Base-by-base conservation (phyloP, 768 basidiomycete genomes). In the Dioszegia hungarica region DNA sequence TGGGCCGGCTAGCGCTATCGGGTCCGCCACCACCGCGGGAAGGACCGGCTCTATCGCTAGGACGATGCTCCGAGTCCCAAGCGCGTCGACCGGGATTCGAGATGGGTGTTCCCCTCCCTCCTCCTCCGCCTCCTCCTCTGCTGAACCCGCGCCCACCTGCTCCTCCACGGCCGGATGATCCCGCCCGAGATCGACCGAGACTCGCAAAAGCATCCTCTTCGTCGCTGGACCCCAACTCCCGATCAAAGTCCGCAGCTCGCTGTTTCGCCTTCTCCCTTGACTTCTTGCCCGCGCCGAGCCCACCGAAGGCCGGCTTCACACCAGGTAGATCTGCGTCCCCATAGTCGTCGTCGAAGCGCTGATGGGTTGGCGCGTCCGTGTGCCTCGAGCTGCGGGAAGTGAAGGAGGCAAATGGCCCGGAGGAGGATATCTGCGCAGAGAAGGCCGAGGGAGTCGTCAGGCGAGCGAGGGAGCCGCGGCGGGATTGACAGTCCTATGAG, bases 361-460 rank as follows among this genome's bases (percentile, higher is more conserved):
- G 49, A 20, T 51, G 49, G 4, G 47, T 49, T 6, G 41, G 14
- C 10, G 37, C 17, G 20, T 24, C 33, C 25, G 40, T 3, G 27
- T 17, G 6, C 12, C 24, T 12, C 28, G 24, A 1, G 9, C 10
- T 52, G 57, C 40, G 60, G 50, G 1, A 33, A 43, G 41, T 58
- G 46, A 10, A 24, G 41, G n/a, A 31, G 33, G 51, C 55, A 37
- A 38, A 68, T 33, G 70, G 68, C 28, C 70, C 70, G 1, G 63
- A 31, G 37, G 54, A 48, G 9, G 65, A 54, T 48, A 66, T 65
- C 24, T 58, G 27, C 31, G 51, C 29, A 0, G 65, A 67, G 53
- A 72, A 72, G 14, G 70, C 70, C 3, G 67, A 69, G 20, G 70
- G 63, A 29, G 50, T 44, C 4, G 51, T 57, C 2, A 69, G 39